phyloP scores from a whole-genome alignment of 2,329 filamentous ascomycete genomes.

The Cadophora luteo-olivacea region DNA sequence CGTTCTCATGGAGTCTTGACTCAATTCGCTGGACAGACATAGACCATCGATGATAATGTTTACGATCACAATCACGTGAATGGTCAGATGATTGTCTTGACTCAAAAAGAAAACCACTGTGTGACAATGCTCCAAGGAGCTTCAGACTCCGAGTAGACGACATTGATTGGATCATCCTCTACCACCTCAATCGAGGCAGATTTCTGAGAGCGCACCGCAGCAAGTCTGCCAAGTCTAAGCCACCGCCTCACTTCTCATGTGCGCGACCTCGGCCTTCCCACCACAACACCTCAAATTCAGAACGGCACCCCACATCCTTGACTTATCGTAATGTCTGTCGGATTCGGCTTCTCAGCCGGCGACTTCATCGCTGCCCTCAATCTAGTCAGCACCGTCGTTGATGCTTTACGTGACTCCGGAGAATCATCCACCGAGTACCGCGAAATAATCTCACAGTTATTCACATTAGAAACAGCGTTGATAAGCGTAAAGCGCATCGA shows the following conservation, averaged over 20 bases:
- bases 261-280: not conserved
- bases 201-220: too few species aligned
- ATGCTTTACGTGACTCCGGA: slow-evolving; percentile 31
- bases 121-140: too few species aligned
- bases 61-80: too few species aligned
- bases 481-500: slow-evolving; percentile 40
- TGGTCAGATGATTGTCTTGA: too few species aligned
- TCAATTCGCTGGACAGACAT: too few species aligned
- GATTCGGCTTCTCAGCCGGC: slow-evolving; percentile 37
- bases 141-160: too few species aligned
- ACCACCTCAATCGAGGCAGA: too few species aligned
- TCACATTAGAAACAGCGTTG: slow-evolving; percentile 39
- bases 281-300: not conserved
- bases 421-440: slow-evolving; percentile 33
- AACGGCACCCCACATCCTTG: too few species aligned
- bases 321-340: slow-evolving; percentile 2
- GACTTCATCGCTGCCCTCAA: slow-evolving; percentile 41
- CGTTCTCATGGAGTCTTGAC: too few species aligned
- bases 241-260: not conserved
- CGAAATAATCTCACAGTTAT: slow-evolving; percentile 32
- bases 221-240: slow-evolving; percentile 12
- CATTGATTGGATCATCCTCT: too few species aligned
- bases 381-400: slow-evolving; percentile 36
- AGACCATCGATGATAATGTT: too few species aligned
- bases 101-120: too few species aligned